A percentile compares a stretch with the other conserved stretches of the same genome.
phyloP scores from a whole-genome alignment of 1,284 basidiomycete species.

The Flammula alnicola region DNA sequence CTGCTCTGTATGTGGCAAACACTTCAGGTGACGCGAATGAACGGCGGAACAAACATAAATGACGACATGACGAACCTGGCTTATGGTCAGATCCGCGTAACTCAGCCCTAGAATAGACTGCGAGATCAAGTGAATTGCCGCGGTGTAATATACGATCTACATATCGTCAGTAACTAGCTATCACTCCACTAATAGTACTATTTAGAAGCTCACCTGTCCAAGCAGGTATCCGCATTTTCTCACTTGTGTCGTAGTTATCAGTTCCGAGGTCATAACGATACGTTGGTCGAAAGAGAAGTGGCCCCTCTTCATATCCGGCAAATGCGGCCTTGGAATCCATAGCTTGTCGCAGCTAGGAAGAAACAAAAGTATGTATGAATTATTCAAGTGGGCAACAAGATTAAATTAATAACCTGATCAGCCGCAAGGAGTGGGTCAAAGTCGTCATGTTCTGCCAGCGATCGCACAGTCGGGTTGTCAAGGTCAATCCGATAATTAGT shows the following conservation, averaged over 20 bases:
- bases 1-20: constrained; percentile 81
- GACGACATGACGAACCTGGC: constrained; percentile 64
- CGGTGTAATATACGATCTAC: constrained; percentile 91
- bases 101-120: constrained; percentile 77
- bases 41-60: constrained; percentile 1
- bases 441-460: constrained; percentile 64
- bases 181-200: neutral
- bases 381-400: constrained; percentile 9
- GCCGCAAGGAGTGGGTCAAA: constrained; percentile 76
- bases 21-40: constrained; percentile 52
- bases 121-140: constrained; percentile 68
- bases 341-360: constrained; percentile 65
- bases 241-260: constrained; percentile 91
- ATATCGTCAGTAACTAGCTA: constrained; percentile 13
- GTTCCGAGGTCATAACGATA: constrained; percentile 88
- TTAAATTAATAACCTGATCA: constrained; percentile 81
- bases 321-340: constrained; percentile 81
- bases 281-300: constrained; percentile 86
- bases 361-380: constrained; percentile 5
- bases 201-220: constrained; percentile 82
- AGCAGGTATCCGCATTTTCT: constrained; percentile 95
- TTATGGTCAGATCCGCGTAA: constrained; percentile 92
- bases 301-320: constrained; percentile 86
- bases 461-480: constrained; percentile 80
- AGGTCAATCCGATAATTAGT: constrained; percentile 94